phyloP scores from a whole-genome alignment of 768 basidiomycete genomes.

The Pilatotrama ljubarskyi region DNA sequence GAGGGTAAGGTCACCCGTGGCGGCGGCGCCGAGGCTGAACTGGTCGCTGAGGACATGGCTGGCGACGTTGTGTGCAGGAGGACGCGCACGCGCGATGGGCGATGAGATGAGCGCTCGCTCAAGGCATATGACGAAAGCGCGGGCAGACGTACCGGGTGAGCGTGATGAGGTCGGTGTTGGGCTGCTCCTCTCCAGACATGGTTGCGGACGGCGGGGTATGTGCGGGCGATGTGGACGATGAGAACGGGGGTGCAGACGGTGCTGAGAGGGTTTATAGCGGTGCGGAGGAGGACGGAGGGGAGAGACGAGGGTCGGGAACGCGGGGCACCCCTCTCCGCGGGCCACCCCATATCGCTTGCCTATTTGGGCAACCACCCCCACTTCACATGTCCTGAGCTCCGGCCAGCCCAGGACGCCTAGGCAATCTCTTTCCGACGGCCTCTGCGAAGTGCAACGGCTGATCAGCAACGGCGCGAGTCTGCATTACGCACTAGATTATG shows the following conservation, averaged over 20 bases:
- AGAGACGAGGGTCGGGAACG: conserved; percentile 9
- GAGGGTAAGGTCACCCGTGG: conserved; percentile 92
- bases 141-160: conserved; percentile 71
- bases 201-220: conserved; percentile 11
- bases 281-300: conserved; percentile 20
- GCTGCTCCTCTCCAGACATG: conserved; percentile 55
- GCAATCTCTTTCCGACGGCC: neutral
- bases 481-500: conserved; percentile 19
- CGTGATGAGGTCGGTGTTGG: conserved; percentile 87
- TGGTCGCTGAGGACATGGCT: conserved; percentile 91
- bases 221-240: conserved; percentile 12
- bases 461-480: neutral
- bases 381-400: conserved; percentile 24
- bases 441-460: neutral
- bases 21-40: conserved; percentile 73
- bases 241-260: neutral
- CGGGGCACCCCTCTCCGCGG: conserved; percentile 17
- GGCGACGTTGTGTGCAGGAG: conserved; percentile 14
- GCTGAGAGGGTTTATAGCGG: conserved; percentile 10
- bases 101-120: conserved; percentile 11
- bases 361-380: conserved; percentile 12
- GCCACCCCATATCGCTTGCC: conserved; percentile 14
- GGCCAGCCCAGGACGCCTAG: conserved; percentile 2
- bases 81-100: conserved; percentile 2
- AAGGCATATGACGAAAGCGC: conserved; percentile 1